Evolutionary conservation across 2,329 filamentous ascomycete species (phyloP), one percentile per base, ranked within the genome.

Genomic region (Fusarium siculi): DNA sequence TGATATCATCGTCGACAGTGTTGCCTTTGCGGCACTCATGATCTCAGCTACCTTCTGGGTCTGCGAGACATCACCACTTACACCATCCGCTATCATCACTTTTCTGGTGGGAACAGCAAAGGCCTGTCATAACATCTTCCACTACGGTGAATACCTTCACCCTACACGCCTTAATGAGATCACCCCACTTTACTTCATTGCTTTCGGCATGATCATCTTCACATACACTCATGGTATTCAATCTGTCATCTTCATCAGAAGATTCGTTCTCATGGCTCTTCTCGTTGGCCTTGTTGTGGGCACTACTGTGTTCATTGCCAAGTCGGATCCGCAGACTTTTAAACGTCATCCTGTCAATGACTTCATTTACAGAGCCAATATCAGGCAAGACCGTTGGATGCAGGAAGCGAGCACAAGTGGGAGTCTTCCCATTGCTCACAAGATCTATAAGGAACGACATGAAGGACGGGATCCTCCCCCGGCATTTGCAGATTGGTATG

Each of bases 401-500:
- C 78, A 83, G 12, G 79, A 84, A 53, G 87, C 85, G 2, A 82
- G 81, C 5, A 82, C 83, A 19, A 89, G 87, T 74, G 81, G 81
- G 16, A 87, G 82, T 18, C 78, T 89, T 6, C 80, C 80, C 2
- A 80, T 85, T 14, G 88, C 87, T 1, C 83, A 85, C 8, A 77
- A 79, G 9, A 83, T 87, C 61, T 90, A 90, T 74, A 82, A 83
- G 53, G 84, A 87, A 53, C 83, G 85, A 9, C 84, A 90, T 66
- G 75, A 93, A 75, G 89, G 90, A 19, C 89, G 94, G 67, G 84
- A 90, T 34, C 94, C 95, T 21, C 95, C 95, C 16, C 93, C 92
- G 2, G 89, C 93, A 66, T 97, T 97, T 76, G 93, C 95, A 76
- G 90, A 91, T 73, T 97, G 95, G 95, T 97, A 92, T 79, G 87